Percentiles rank a stretch among this genome's conserved stretches.
phyloP scores from a whole-genome alignment of 192 early-diverging fungal species.

The Diversispora epigaea region DNA sequence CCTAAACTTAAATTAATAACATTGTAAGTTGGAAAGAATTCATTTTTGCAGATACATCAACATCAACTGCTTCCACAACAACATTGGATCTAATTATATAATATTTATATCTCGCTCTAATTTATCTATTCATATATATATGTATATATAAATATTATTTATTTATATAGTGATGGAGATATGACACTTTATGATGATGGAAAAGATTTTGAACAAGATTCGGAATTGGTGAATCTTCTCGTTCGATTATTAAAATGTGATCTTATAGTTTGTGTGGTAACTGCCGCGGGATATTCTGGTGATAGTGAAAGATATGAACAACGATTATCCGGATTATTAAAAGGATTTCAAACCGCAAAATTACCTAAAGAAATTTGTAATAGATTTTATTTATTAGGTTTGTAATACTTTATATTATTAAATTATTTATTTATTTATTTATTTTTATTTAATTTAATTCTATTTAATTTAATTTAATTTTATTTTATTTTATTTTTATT shows the following conservation, averaged over 20 bases:
- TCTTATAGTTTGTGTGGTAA: slow-evolving; percentile 82
- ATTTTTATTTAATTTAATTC: neutral
- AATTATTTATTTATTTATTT: neutral
- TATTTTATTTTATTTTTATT: no score
- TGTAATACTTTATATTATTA: neutral
- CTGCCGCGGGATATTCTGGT: slow-evolving; percentile 83
- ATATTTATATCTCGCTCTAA: no score
- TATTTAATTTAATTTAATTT: no score
- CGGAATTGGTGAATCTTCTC: slow-evolving; percentile 63
- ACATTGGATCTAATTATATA: no score
- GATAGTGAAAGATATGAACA: slow-evolving; percentile 73
- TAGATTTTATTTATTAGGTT: slow-evolving; percentile 78
- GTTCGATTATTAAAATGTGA: slow-evolving; percentile 63
- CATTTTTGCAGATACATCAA: no score
- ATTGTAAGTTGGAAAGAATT: slow-evolving; percentile 52
- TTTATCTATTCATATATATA: no score
- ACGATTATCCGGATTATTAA: slow-evolving; percentile 73
- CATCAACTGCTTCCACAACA: no score
- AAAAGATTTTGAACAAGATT: slow-evolving; percentile 72
- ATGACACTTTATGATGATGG: slow-evolving; percentile 94
- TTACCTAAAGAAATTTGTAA: slow-evolving; percentile 50
- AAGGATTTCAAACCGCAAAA: slow-evolving; percentile 52
- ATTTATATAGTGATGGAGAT: slow-evolving; percentile 75
- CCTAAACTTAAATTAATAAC: slow-evolving; percentile 74
- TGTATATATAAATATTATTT: neutral